Evolutionary conservation across 352 stramenopile genomes (phyloP).

Genomic region (Pythium utonaiense): DNA sequence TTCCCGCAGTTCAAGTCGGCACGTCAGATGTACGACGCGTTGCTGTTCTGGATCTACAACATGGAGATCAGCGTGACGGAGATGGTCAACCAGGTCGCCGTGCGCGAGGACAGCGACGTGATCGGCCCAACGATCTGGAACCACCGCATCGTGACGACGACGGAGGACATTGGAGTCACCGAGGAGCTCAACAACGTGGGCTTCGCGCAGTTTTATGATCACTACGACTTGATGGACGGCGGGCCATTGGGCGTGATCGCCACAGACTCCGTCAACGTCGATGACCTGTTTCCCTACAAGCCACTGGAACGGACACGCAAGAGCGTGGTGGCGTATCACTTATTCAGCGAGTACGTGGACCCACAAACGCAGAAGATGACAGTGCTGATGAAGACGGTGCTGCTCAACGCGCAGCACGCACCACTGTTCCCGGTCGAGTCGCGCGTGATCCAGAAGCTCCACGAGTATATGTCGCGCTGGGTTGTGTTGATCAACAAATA

Average conservation of each 20-base stretch:
- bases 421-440: background rate
- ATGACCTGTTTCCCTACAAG: conserved; percentile 42
- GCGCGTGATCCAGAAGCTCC: background rate
- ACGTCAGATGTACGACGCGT: no score
- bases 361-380: background rate
- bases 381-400: background rate
- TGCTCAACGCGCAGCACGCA: background rate
- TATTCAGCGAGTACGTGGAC: background rate
- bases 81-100: no score
- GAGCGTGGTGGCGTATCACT: conserved; percentile 21
- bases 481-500: background rate
- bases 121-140: conserved; percentile 12
- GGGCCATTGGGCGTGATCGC: conserved; percentile 24
- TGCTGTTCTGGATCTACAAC: no score
- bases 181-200: conserved; percentile 20
- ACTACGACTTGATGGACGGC: conserved; percentile 1
- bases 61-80: no score
- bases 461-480: background rate
- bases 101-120: no score
- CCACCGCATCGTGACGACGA: conserved; percentile 37
- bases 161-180: conserved; percentile 7
- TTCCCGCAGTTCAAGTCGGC: no score
- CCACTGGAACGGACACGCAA: conserved; percentile 24
- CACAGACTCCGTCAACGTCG: conserved; percentile 31
- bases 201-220: conserved; percentile 27